These are phyloP conservation scores for Craterostigma plantagineum DNA, from an alignment of 257 asterid species.

Conservation along the genomic window DNA sequence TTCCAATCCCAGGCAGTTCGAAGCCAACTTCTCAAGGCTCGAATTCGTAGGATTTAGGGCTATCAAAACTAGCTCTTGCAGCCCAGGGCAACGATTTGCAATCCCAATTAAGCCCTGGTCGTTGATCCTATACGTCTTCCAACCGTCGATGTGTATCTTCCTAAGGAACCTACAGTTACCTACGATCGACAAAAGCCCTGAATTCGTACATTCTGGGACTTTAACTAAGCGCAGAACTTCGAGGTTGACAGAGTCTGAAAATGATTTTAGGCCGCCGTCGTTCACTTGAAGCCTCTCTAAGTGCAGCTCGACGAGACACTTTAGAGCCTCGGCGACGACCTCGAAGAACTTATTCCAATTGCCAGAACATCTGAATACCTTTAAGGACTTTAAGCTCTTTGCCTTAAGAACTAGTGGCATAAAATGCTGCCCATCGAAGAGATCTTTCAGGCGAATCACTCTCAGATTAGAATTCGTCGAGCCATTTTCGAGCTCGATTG, in stretches of 20 bases:
- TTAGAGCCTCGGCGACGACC: slow-evolving; percentile 19
- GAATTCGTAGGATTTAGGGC: not conserved
- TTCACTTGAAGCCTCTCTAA: not conserved
- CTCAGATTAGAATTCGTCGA: not conserved
- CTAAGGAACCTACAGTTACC: not conserved
- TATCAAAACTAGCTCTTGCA: slow-evolving; percentile 49
- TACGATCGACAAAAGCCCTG: not conserved
- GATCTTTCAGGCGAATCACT: slow-evolving; percentile 1
- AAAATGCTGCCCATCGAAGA: not conserved
- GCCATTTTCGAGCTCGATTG: slow-evolving; percentile 15
- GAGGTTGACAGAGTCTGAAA: not conserved
- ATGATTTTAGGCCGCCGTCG: not conserved
- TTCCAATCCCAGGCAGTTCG: not conserved
- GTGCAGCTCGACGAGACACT: slow-evolving; percentile 28
- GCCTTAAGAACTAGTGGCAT: not conserved
- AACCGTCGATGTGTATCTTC: slow-evolving; percentile 1
- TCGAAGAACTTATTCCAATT: slow-evolving; percentile 1
- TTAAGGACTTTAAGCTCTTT: not conserved
- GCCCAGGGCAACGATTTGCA: slow-evolving; percentile 49
- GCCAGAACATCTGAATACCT: slow-evolving; percentile 1
- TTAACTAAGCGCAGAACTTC: not conserved
- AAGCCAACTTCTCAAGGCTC: not conserved
- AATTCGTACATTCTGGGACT: not conserved
- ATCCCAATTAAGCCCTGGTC: slow-evolving; percentile 38
- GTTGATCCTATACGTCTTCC: slow-evolving; percentile 3